phyloP scores from a whole-genome alignment of 495 filamentous ascomycete genomes.

The Halenospora varia region DNA sequence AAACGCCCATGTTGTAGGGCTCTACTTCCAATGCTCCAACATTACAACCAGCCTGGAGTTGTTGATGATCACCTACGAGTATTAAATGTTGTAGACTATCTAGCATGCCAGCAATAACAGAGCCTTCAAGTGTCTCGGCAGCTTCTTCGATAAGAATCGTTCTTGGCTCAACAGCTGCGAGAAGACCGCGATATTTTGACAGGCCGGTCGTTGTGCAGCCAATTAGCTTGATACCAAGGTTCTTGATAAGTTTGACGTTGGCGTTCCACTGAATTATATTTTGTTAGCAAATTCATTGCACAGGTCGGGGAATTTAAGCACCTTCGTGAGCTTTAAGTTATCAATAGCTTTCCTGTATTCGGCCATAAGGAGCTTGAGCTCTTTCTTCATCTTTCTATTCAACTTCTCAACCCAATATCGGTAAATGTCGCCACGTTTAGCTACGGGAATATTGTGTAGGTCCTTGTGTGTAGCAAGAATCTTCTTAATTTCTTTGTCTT shows the following conservation, averaged over 20 bases:
- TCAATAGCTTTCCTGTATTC: conserved; percentile 38
- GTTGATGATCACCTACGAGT: conserved; percentile 72
- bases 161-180: conserved; percentile 65
- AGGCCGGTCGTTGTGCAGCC: conserved; percentile 81
- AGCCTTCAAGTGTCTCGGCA: conserved; percentile 67
- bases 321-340: conserved; percentile 48
- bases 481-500: conserved; percentile 27
- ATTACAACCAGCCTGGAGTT: conserved; percentile 61
- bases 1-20: conserved; percentile 62
- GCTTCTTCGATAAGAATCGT: conserved; percentile 73
- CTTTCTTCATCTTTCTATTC: conserved; percentile 35
- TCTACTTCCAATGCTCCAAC: conserved; percentile 47
- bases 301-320: conserved; percentile 47
- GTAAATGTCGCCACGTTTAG: conserved; percentile 56
- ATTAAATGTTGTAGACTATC: conserved; percentile 69
- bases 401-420: conserved; percentile 44
- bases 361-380: conserved; percentile 38
- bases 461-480: conserved; percentile 35
- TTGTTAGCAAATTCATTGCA: conserved; percentile 23
- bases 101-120: conserved; percentile 59
- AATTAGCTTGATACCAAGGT: conserved; percentile 45
- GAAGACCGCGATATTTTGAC: conserved; percentile 66
- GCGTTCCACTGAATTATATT: conserved; percentile 1
- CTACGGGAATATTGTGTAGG: conserved; percentile 48
- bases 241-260: conserved; percentile 17